These are phyloP conservation scores for Abrus precatorius DNA, from an alignment of 306 rosid species.

Conservation along the genomic window DNA sequence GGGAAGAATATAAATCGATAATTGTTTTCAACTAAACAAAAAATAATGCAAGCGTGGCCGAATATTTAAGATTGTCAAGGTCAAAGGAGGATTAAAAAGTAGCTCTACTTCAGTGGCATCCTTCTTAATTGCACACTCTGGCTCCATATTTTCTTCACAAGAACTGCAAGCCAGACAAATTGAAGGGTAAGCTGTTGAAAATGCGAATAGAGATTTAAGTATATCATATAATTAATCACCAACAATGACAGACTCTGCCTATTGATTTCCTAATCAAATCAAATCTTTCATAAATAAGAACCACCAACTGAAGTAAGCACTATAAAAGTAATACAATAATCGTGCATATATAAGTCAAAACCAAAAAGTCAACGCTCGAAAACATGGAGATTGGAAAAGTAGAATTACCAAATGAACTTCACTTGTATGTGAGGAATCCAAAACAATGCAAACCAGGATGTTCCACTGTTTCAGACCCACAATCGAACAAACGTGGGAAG, in stretches of 20 bases:
- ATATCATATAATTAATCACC: background rate
- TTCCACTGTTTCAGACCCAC: background rate
- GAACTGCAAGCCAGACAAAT: conserved; percentile 12
- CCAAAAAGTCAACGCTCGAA: background rate
- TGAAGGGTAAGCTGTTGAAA: background rate
- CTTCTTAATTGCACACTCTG: conserved; percentile 68
- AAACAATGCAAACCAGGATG: background rate
- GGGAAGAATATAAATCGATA: background rate
- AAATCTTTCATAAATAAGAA: conserved; percentile 3
- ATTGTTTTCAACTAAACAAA: background rate
- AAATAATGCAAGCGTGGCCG: background rate
- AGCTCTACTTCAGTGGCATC: conserved; percentile 72
- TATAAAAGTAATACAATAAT: background rate
- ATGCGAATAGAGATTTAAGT: background rate
- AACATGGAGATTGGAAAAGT: background rate
- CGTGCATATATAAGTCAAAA: background rate
- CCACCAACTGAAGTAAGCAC: background rate
- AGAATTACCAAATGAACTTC: conserved; percentile 11
- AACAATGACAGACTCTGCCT: background rate
- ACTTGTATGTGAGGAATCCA: conserved; percentile 4
- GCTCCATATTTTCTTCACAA: conserved; percentile 60
- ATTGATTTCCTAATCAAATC: background rate
- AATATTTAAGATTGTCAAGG: background rate
- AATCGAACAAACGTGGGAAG: background rate
- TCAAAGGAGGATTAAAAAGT: background rate